Evolutionary conservation across 1,284 basidiomycete species (phyloP), one percentile per base, ranked within the genome.

Genomic region (Fomes fomentarius): DNA sequence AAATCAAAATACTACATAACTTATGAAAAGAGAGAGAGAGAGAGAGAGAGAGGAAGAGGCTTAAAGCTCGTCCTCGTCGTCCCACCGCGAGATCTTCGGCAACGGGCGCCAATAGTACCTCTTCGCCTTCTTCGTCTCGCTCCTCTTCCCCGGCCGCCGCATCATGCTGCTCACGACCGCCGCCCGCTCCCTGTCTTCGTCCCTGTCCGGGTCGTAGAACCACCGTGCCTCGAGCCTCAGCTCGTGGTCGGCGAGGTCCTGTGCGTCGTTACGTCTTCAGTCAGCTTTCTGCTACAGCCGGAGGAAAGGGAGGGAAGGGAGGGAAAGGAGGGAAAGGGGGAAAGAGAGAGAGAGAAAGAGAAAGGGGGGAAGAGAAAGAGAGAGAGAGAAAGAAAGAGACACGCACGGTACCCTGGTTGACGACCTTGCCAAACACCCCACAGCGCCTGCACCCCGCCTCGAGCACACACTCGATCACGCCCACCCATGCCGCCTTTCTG

Each of bases 111-210:
- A 91, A 70, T 91, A 91, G 71, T 91, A 91, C 68, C 89, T 86
- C 69, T 91, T 91, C 58, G 85, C 87, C 71, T 87, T 86, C 77
- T 84, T 89, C 67, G 88, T 89, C 70, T 83, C 87, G 46, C 71
- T 83, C 52, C 89, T 72, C 71, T 90, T 90, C 52, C 77, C 85
- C 17, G 84, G 80, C 15, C 87, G 81, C 2, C 87, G 86, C 85
- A 89, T 88, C 75, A 90, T 82, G 56, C 81, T 84, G 57, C 74
- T 69, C 49, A 90, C 78, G 49, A 91, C 69, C 55, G 72, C 70
- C 38, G 88, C 87, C 14, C 89, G 78, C 56, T 90, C 89, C 54
- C 75, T 73, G 66, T 91, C 88, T 58, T 79, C 76, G 63, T 91
- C 89, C 60, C 73, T 66, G 62, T 89, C 86, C 0, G 89, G 83